Base-by-base conservation (phyloP, 2,329 filamentous ascomycete species). In the Fonsecaea pugnacius region DNA sequence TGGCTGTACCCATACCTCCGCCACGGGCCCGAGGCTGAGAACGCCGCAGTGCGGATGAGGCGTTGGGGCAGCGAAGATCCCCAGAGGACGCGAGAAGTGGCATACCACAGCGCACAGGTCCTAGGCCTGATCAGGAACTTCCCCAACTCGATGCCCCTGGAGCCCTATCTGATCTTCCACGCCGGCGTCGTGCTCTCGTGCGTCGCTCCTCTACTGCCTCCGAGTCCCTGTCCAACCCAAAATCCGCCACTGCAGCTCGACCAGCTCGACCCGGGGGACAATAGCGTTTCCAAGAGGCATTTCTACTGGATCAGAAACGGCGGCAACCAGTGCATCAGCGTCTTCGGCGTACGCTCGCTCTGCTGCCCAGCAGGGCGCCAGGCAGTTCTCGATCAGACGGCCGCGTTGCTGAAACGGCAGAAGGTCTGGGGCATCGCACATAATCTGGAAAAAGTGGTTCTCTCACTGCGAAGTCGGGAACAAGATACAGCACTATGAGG, bases 161-260 rank as follows among this genome's bases (percentile, higher is more conserved):
- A 61, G 35, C 4, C 62, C 2, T 57, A 18, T 27, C 21, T 18
- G 24, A 24, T 43, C 1, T 65, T 65, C 18, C 58, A 65, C 33
- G 62, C 62, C 1, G 58, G 62, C 9, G 35, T 53, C 4, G 58
- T 58, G 2, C 54, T 63, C 10, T 58, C 24, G 8, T 58, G 24
- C 18, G 10, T 58, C 2, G 55, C 55, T 10, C 7, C 9, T 2
- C 16, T 24, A 8, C 43, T 48, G 6, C 43, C 43, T 10, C 1
- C 8, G 5, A 24, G 21, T 12, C 14, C 18, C 1, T 3, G 3
- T 2, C 27, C 21, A 12, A 27, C 8, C 16, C 18, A 48, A 27
- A 48, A 14, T 21, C 9, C 16, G 3, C 10, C 8, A 8, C 3
- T 48, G 1, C 43, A 27, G 9, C 7, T 48, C 4, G 43, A 48